Evolutionary conservation across 345 rosid genomes (phyloP).

Genomic region (Gossypium raimondii): DNA sequence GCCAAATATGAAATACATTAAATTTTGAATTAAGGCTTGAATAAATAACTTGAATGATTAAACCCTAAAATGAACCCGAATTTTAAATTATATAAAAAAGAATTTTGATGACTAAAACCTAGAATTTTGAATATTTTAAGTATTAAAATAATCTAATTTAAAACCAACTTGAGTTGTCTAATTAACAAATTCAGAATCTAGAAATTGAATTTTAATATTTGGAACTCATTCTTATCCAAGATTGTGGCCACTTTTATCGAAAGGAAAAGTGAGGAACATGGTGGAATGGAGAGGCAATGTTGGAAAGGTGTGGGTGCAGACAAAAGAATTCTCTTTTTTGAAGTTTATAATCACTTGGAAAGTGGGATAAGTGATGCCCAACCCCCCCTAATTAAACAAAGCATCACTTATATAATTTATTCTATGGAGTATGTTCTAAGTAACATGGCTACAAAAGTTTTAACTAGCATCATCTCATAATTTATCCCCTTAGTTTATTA

Average conservation of each 20-base stretch:
- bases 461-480: conserved; percentile 8
- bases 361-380: conserved; percentile 19
- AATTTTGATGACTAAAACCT: too few relatives aligned
- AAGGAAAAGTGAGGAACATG: conserved; percentile 8
- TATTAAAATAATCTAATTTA: too few relatives aligned
- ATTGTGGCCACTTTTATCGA: not conserved
- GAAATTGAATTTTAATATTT: not conserved
- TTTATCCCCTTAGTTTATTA: too few relatives aligned
- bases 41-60: too few relatives aligned
- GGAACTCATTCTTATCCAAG: not conserved
- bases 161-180: too few relatives aligned
- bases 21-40: too few relatives aligned
- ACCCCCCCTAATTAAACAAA: conserved; percentile 10
- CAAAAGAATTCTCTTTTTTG: conserved; percentile 17
- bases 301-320: conserved; percentile 18
- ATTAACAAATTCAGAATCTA: not conserved
- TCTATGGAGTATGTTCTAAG: conserved; percentile 24
- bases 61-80: too few relatives aligned
- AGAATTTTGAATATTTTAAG: too few relatives aligned
- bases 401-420: conserved; percentile 19
- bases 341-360: conserved; percentile 23
- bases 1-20: too few relatives aligned
- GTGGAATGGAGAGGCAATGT: conserved; percentile 27
- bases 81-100: too few relatives aligned
- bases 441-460: conserved; percentile 19